Percentiles rank a stretch among this genome's conserved stretches.
phyloP scores from a whole-genome alignment of 805 yeast species.

The Sugiyamaella smithiae region DNA sequence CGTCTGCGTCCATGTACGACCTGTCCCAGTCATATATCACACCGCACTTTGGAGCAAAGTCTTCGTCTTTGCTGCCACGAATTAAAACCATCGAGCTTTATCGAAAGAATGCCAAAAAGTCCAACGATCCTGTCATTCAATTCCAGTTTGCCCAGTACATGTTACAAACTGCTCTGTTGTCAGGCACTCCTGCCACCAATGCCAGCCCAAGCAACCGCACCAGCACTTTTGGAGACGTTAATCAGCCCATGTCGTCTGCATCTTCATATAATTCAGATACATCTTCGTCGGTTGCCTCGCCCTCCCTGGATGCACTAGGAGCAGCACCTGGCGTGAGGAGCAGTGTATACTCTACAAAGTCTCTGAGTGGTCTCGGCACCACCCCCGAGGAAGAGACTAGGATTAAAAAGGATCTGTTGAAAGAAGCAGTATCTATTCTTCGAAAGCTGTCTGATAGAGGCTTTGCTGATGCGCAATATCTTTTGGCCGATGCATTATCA shows the following conservation, averaged over 20 bases:
- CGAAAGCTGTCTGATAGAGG: conserved; percentile 75
- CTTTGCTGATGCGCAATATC: conserved; percentile 84
- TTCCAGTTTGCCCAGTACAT: conserved; percentile 90
- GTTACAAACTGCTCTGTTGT: conserved; percentile 71
- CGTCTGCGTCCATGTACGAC: conserved; percentile 29
- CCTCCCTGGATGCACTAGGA: conserved; percentile 7
- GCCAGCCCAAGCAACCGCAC: neutral
- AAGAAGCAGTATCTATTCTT: conserved; percentile 72
- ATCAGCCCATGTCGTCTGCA: conserved; percentile 10
- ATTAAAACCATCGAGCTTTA: conserved; percentile 84
- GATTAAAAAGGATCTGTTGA: conserved; percentile 55
- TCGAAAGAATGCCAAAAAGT: conserved; percentile 77
- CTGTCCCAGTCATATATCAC: conserved; percentile 27
- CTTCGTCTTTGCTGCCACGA: conserved; percentile 56
- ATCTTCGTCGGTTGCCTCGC: conserved; percentile 4
- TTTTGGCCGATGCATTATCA: conserved; percentile 84
- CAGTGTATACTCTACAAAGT: conserved; percentile 4
- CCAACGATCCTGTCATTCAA: conserved; percentile 81
- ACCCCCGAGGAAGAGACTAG: conserved; percentile 28
- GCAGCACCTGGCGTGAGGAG: neutral
- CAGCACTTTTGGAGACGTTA: neutral
- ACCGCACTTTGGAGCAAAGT: conserved; percentile 24
- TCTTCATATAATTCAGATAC: conserved; percentile 10
- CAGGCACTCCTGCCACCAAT: conserved; percentile 19
- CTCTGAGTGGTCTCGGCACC: conserved; percentile 6